Conservation (phyloP, 805 yeast genomes). For the Lachancea cidri region DNA sequence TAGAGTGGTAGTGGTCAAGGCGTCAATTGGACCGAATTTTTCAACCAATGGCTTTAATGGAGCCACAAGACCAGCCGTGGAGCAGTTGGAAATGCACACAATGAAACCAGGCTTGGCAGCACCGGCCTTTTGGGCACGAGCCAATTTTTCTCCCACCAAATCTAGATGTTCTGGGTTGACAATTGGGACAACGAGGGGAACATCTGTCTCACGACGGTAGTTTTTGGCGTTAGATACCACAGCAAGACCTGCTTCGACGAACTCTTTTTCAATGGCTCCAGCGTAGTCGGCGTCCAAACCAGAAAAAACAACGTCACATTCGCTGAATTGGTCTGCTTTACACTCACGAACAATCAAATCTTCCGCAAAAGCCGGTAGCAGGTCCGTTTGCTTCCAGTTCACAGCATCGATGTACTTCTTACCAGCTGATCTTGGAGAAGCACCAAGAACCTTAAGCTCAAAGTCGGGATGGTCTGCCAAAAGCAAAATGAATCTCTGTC, state of each 20-base stretch:
- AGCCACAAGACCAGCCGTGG: conserved; percentile 96
- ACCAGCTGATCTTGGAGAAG: conserved; percentile 92
- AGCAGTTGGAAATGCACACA: conserved; percentile 95
- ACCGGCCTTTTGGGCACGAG: conserved; percentile 50
- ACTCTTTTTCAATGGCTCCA: conserved; percentile 84
- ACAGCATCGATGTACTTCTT: conserved; percentile 79
- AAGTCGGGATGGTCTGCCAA: conserved; percentile 86
- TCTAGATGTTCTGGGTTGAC: conserved; percentile 88
- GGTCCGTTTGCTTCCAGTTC: conserved; percentile 88
- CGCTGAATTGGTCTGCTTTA: conserved; percentile 66
- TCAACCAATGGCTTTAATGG: conserved; percentile 94
- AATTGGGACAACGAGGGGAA: conserved; percentile 92
- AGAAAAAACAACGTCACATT: conserved; percentile 91
- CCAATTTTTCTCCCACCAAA: conserved; percentile 55
- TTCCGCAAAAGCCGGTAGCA: conserved; percentile 66
- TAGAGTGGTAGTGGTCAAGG: conserved; percentile 82
- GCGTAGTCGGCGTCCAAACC: conserved; percentile 93
- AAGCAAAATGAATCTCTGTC: conserved; percentile 87
- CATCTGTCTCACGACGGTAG: conserved; percentile 81
- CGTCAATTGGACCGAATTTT: conserved; percentile 82
- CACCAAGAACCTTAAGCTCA: conserved; percentile 81
- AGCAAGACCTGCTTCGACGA: conserved; percentile 73
- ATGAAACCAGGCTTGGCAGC: conserved; percentile 70
- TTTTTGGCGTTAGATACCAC: conserved; percentile 95
- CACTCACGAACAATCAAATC: conserved; percentile 72